phyloP scores from a whole-genome alignment of 805 yeast species.

The Sporopachydermia lactativora region DNA sequence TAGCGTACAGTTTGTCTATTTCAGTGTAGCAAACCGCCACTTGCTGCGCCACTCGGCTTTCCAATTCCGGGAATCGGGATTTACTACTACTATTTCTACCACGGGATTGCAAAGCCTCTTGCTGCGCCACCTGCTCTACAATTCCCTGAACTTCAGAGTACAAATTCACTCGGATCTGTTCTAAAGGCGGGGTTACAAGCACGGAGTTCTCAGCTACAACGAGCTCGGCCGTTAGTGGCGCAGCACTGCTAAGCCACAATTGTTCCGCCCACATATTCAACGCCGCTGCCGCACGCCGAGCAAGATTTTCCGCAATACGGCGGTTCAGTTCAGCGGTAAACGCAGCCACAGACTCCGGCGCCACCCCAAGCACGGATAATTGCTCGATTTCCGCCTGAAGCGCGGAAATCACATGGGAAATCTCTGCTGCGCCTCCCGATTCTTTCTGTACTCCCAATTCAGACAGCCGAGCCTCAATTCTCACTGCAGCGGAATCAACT shows the following conservation, averaged over 20 bases:
- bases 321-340: not conserved
- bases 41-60: not conserved
- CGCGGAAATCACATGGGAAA: not conserved
- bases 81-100: no score
- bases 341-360: not conserved
- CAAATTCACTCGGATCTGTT: not conserved
- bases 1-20: not conserved
- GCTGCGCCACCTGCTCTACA: not conserved
- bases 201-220: not conserved
- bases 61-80: not conserved
- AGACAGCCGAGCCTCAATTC: slow-evolving; percentile 18
- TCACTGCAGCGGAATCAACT: slow-evolving; percentile 18
- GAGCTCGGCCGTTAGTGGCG: not conserved
- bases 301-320: no score
- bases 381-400: not conserved
- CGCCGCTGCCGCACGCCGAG: no score
- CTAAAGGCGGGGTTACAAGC: not conserved
- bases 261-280: no score
- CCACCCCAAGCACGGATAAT: not conserved
- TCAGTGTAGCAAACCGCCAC: not conserved
- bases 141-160: not conserved
- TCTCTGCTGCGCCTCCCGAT: not conserved
- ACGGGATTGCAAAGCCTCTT: not conserved
- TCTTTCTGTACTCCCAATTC: not conserved
- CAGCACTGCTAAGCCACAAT: no score